Conservation (phyloP, 768 basidiomycete genomes). For the Erythrobasidium yunnanense region DNA sequence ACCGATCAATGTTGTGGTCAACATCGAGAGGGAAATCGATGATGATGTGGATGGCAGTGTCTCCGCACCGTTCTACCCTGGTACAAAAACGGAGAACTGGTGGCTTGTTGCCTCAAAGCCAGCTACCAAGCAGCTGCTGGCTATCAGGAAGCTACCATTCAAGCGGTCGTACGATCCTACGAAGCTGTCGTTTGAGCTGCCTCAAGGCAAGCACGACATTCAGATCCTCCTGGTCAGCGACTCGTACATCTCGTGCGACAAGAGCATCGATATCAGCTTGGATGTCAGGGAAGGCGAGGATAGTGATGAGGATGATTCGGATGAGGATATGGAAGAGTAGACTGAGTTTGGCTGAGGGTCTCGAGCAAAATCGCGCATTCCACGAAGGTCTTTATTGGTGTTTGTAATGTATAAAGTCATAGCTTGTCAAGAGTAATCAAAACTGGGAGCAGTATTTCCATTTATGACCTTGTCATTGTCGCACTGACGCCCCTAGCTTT, state of each 20-base stretch:
- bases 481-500: too few species aligned
- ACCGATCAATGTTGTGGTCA: slow-evolving; percentile 69
- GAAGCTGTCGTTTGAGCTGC: slow-evolving; percentile 78
- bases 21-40: slow-evolving; percentile 69
- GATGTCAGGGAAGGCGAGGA: slow-evolving; percentile 78
- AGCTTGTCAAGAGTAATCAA: too few species aligned
- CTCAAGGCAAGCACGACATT: slow-evolving; percentile 68
- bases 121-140: slow-evolving; percentile 58
- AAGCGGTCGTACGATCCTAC: slow-evolving; percentile 53
- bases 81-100: slow-evolving; percentile 86
- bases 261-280: slow-evolving; percentile 70
- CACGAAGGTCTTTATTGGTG: background rate
- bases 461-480: too few species aligned
- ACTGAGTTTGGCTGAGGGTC: background rate
- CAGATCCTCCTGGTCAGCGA: slow-evolving; percentile 89
- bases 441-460: too few species aligned
- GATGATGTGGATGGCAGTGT: slow-evolving; percentile 71
- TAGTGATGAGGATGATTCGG: slow-evolving; percentile 56
- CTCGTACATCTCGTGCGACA: slow-evolving; percentile 80
- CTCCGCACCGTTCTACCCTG: slow-evolving; percentile 87
- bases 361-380: background rate
- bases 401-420: background rate
- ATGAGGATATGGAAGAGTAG: slow-evolving; percentile 42
- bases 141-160: slow-evolving; percentile 71
- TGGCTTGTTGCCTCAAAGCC: slow-evolving; percentile 88